These are phyloP conservation scores for Wallacemonas sp. DNA, from an alignment of 208 protist species.

Conservation along the genomic window DNA sequence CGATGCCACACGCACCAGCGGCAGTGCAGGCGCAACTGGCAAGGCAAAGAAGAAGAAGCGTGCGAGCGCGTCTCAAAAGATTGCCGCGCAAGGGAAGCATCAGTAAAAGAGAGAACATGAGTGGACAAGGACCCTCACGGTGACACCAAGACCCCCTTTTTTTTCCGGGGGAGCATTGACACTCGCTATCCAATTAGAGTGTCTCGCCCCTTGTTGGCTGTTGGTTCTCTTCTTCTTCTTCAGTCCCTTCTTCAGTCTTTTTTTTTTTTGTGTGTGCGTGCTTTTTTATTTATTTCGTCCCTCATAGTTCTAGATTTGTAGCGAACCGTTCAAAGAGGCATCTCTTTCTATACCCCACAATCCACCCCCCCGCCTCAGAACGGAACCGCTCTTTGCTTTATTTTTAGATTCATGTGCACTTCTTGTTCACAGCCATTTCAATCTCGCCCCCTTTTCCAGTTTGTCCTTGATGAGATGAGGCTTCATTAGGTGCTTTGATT, in stretches of 20 bases:
- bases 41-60: slow-evolving; percentile 13
- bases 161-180: too few species aligned
- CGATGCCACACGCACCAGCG: not conserved
- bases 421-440: not conserved
- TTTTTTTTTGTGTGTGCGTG: slow-evolving; percentile 10
- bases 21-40: not conserved
- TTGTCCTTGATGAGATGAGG: slow-evolving; percentile 5
- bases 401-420: not conserved
- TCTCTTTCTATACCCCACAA: too few species aligned
- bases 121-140: too few species aligned
- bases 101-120: too few species aligned
- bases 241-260: slow-evolving; percentile 8
- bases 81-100: not conserved
- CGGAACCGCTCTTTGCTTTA: too few species aligned
- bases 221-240: not conserved
- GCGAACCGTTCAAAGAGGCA: too few species aligned
- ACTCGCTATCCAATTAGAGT: too few species aligned
- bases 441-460: slow-evolving; percentile 11
- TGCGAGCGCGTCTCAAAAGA: not conserved
- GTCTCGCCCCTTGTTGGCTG: not conserved
- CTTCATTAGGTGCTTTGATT: slow-evolving; percentile 2
- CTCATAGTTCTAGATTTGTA: too few species aligned
- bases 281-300: slow-evolving; percentile 1
- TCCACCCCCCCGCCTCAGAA: too few species aligned
- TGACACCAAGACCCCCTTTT: too few species aligned